These are phyloP conservation scores for Neoscytalidium dimidiatum DNA, from an alignment of 2,329 filamentous ascomycete genomes.

Conservation along the genomic window DNA sequence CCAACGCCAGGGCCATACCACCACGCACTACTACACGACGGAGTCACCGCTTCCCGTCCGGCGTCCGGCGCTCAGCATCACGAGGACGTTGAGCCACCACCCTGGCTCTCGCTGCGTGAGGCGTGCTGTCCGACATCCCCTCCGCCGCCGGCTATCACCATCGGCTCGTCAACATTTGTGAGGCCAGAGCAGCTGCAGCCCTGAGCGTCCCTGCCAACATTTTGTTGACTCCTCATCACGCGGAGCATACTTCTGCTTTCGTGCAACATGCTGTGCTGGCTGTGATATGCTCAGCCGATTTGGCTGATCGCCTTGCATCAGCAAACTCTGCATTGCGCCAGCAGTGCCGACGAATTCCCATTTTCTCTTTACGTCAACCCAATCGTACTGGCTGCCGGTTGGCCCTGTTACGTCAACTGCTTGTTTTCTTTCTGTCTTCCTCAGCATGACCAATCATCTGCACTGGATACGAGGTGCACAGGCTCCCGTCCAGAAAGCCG, in stretches of 20 bases:
- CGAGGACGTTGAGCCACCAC: slow-evolving; percentile 8
- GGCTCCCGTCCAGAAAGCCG: background rate
- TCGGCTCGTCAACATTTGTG: slow-evolving; percentile 3
- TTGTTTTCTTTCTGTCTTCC: background rate
- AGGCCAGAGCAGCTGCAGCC: slow-evolving; percentile 16
- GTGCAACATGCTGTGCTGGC: slow-evolving; percentile 14
- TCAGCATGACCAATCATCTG: slow-evolving; percentile 4
- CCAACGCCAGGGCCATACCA: slow-evolving; percentile 10
- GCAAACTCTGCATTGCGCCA: slow-evolving; percentile 7
- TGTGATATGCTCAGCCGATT: slow-evolving; percentile 3
- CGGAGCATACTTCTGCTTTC: slow-evolving; percentile 15
- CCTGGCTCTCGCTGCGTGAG: slow-evolving; percentile 1
- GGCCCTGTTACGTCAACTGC: slow-evolving; percentile 1
- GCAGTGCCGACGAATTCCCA: slow-evolving; percentile 3
- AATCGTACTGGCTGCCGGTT: background rate
- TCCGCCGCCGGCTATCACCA: slow-evolving; percentile 5
- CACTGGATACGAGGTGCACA: background rate
- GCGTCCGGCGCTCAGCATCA: background rate
- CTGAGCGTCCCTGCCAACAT: slow-evolving; percentile 6
- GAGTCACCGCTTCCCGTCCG: slow-evolving; percentile 6
- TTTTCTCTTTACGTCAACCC: slow-evolving; percentile 8
- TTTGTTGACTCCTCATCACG: background rate
- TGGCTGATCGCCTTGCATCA: slow-evolving; percentile 5
- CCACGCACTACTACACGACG: slow-evolving; percentile 6
- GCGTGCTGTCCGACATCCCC: slow-evolving; percentile 10